Base-by-base conservation (phyloP, 2,329 filamentous ascomycete genomes). In the Cytospora piceicola region DNA sequence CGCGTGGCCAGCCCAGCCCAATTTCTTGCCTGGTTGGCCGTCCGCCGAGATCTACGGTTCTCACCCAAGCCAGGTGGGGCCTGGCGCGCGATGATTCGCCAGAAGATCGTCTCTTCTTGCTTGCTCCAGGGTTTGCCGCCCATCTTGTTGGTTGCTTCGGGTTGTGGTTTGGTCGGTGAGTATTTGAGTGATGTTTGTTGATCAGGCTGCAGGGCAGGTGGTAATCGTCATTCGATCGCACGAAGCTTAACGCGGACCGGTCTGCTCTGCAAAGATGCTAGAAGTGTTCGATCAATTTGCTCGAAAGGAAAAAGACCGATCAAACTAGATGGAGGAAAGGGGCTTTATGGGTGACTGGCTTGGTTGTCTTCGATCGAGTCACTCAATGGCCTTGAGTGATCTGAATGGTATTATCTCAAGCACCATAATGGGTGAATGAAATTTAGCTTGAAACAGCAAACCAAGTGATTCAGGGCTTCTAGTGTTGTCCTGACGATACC, bases 101-200 rank as follows among this genome's bases (percentile, higher is more conserved):
- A 86, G 70, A 85, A 85, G 68, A 79, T 73, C 1, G 70, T 63
- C 72, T 86, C 84, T 67, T 86, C 84, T 0, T 77, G 72, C 0
- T 65, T 65, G 0, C 80, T 79, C 84, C 84, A 86, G 6, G 79
- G 73, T 67, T 80, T 84, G 29, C 82, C 83, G 6, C 80, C 82
- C 83, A 86, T 84, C 29, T 30, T 77, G 56, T 49, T 24, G n/a
- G 4, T 22, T 49, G 46, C 14, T 49, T 14, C 6, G 17, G 42
- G 46, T 22, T 14, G 20, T 49, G 46, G 46, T 22, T 3, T 1
- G 14, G 22, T 24, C 34, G 20, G 14, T 29, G 39, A 39, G 42
- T 12, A 8, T 9, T 49, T 29, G n/a, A 60, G 42, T 51, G 53
- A 22, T 12, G 24, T 42, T 29, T 42, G 8, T 42, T 49, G 46